phyloP scores from a whole-genome alignment of 257 asterid genomes.

The Buddleja alternifolia region DNA sequence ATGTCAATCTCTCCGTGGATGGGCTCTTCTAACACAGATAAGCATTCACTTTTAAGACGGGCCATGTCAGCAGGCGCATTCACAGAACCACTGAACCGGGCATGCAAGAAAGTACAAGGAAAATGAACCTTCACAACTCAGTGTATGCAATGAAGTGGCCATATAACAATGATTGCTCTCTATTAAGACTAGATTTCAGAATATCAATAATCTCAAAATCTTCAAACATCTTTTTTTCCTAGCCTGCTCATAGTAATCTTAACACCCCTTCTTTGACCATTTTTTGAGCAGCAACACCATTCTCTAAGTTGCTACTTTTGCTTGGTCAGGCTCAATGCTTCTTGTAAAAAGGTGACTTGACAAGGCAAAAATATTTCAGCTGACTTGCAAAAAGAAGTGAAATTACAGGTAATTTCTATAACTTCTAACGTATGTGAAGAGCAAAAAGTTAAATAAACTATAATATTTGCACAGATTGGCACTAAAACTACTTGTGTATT shows the following conservation, averaged over 20 bases:
- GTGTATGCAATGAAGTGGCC: background rate
- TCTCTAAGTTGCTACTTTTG: background rate
- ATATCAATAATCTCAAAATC: background rate
- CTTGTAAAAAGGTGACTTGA: background rate
- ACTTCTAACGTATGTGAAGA: background rate
- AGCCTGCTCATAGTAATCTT: background rate
- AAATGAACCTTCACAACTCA: conserved; percentile 19
- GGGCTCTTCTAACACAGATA: no score
- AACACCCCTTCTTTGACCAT: background rate
- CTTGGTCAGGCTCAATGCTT: conserved; percentile 11
- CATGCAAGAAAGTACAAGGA: conserved; percentile 4
- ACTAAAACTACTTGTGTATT: no score
- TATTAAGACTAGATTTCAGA: conserved; percentile 8
- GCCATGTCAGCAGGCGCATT: background rate
- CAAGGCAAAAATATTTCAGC: conserved; percentile 24
- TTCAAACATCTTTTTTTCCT: background rate
- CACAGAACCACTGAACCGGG: background rate
- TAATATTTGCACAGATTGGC: no score
- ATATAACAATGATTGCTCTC: background rate
- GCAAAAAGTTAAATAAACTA: background rate
- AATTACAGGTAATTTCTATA: conserved; percentile 1
- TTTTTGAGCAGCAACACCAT: background rate
- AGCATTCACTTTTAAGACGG: background rate
- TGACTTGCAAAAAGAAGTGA: background rate
- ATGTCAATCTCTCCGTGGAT: background rate